Evolutionary conservation across 2,329 filamentous ascomycete genomes (phyloP).

Genomic region (Lasiodiplodia citricola): DNA sequence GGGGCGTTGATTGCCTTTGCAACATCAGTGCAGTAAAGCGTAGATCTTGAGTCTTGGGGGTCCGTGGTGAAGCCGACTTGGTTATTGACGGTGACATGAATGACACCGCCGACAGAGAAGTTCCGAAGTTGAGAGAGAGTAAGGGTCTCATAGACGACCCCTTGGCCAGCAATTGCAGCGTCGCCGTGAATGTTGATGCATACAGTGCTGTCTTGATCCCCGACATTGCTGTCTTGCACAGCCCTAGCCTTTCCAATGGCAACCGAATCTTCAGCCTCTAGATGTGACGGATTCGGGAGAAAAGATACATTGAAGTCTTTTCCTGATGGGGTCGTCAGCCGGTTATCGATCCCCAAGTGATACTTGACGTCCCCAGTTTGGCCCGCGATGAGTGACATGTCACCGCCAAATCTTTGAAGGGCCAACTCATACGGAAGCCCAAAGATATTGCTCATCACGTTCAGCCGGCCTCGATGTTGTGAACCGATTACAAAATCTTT

Average conservation of each 20-base stretch:
- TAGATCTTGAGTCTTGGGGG: constrained; percentile 94
- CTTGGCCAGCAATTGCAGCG: constrained; percentile 94
- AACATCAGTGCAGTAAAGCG: constrained; percentile 98
- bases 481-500: constrained; percentile 99
- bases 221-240: constrained; percentile 98
- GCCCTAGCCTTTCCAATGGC: constrained; percentile 96
- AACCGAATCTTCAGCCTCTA: constrained; percentile 97
- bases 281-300: constrained; percentile 96
- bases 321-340: constrained; percentile 94
- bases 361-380: constrained; percentile 99
- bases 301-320: constrained; percentile 99
- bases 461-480: constrained; percentile 97
- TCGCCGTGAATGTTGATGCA: constrained; percentile 95
- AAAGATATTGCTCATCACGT: constrained; percentile 97
- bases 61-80: constrained; percentile 99
- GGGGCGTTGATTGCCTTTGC: constrained; percentile 98
- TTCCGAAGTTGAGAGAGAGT: constrained; percentile 95
- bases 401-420: constrained; percentile 96
- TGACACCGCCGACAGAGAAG: constrained; percentile 96
- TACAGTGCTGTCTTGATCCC: constrained; percentile 87
- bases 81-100: constrained; percentile 98
- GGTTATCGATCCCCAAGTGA: constrained; percentile 99
- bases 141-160: constrained; percentile 97
- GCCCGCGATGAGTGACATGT: constrained; percentile 85
- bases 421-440: constrained; percentile 99